Percentiles rank a stretch among this genome's conserved stretches.
phyloP scores from a whole-genome alignment of 2,329 filamentous ascomycete genomes.

The Cordyceps cicadae region DNA sequence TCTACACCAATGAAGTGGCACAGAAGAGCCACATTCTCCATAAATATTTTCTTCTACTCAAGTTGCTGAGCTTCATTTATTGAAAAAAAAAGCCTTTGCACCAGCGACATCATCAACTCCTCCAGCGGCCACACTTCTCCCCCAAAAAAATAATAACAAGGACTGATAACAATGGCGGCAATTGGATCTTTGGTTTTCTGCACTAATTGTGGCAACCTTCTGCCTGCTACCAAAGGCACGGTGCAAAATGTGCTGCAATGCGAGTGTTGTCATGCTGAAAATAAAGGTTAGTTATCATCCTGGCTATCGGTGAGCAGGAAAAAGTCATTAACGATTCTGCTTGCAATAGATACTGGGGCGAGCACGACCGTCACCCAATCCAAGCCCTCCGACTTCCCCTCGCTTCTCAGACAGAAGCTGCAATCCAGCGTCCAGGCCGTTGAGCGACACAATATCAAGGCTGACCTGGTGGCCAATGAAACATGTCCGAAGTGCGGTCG shows the following conservation, averaged over 20 bases:
- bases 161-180: slow-evolving; percentile 58
- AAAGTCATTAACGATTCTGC: neutral
- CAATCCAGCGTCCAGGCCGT: slow-evolving; percentile 76
- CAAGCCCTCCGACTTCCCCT: slow-evolving; percentile 87
- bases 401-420: slow-evolving; percentile 74
- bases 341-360: slow-evolving; percentile 56
- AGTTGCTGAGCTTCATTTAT: neutral
- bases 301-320: neutral
- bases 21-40: neutral
- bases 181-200: slow-evolving; percentile 92
- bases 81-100: slow-evolving; percentile 6
- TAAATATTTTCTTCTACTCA: neutral
- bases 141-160: slow-evolving; percentile 11
- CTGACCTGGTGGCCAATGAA: slow-evolving; percentile 58
- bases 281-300: slow-evolving; percentile 54
- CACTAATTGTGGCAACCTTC: slow-evolving; percentile 81
- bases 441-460: slow-evolving; percentile 67
- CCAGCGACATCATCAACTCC: neutral
- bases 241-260: slow-evolving; percentile 70
- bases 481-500: slow-evolving; percentile 74
- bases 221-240: slow-evolving; percentile 71
- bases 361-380: slow-evolving; percentile 73
- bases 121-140: slow-evolving; percentile 5
- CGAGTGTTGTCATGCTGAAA: slow-evolving; percentile 77
- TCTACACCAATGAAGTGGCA: neutral